Evolutionary conservation across 73 alveolate species (phyloP).

Genomic region (Paramecium caudatum): DNA sequence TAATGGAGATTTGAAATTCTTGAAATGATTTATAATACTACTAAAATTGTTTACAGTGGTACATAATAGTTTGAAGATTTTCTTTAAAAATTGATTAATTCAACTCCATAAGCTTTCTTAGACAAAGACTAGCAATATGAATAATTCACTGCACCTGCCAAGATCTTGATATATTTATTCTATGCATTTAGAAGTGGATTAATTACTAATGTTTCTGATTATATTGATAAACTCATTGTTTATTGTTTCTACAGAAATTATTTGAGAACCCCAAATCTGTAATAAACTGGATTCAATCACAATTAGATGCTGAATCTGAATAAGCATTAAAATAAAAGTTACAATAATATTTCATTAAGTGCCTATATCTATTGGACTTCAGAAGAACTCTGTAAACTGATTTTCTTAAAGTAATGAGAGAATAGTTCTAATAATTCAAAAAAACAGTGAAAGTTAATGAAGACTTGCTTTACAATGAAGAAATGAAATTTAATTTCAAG

Average conservation of each 20-base stretch:
- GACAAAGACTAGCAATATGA: slow-evolving; percentile 37
- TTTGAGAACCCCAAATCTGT: background rate
- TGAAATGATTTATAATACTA: slow-evolving; percentile 59
- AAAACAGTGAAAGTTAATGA: background rate
- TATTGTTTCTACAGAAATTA: background rate
- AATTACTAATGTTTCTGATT: background rate
- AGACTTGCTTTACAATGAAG: background rate
- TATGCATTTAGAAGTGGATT: slow-evolving; percentile 41
- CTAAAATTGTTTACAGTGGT: slow-evolving; percentile 61
- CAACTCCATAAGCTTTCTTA: background rate
- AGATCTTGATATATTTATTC: background rate
- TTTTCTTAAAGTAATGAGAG: background rate
- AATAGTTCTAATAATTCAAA: background rate
- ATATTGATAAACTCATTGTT: background rate
- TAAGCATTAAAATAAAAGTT: background rate
- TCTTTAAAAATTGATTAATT: slow-evolving; percentile 40
- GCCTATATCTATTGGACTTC: background rate
- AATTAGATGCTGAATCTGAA: background rate
- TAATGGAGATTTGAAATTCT: slow-evolving; percentile 12
- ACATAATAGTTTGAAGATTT: slow-evolving; percentile 53
- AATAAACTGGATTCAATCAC: background rate
- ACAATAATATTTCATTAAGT: background rate
- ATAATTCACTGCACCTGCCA: background rate
- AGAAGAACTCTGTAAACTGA: background rate
- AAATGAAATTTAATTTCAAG: background rate